Base-by-base conservation (phyloP, 352 stramenopile genomes). In the Halophytophthora batemanensis region DNA sequence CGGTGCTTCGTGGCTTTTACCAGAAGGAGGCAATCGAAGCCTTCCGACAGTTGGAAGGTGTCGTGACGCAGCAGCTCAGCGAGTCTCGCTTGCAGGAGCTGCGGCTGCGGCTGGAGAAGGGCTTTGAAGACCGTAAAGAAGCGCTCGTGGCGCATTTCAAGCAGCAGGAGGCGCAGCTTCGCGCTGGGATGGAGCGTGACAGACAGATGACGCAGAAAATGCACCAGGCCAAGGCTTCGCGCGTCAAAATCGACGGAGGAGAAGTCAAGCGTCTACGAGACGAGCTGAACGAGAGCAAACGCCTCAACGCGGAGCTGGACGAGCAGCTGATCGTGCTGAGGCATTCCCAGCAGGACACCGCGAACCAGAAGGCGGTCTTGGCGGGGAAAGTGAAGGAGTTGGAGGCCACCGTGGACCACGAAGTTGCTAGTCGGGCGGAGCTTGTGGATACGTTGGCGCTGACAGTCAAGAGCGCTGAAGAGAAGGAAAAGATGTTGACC, bases 191-290 rank as follows among this genome's bases (percentile, higher is more conserved):
- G 64, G 62, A 58, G 8, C 67, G 68, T 2, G 83, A 93, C 47
- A 64, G 82, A 45, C 68, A 87, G 35, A 81, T 78, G 43, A 82
- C 82, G 70, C 72, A 84, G 39, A 90, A 90, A 36, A 59, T 87
- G 48, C 72, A 87, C 31, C 50, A 82, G 31, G 75, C 62, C 6
- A 83, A 85, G 37, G 68, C 46, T 3, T 53, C 74, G 3, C 77
- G 83, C 15, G 68, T 59, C 22, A 87, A 87, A 23, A 85, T 93
- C 25, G 81, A 90, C 38, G 71, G 74, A 12, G 74, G 65, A 31
- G 81, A 88, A 34, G 53, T 53, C 5, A 82, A 77, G 40, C 74
- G 79, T 7, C 36, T 77, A 44, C 64, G 66, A 4, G 77, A 88
- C 5, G 69, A 87, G 37, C 34, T 87, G 2, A 45, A 11, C 1